phyloP scores from a whole-genome alignment of 352 stramenopile species.

The Thraustotheca clavata region DNA sequence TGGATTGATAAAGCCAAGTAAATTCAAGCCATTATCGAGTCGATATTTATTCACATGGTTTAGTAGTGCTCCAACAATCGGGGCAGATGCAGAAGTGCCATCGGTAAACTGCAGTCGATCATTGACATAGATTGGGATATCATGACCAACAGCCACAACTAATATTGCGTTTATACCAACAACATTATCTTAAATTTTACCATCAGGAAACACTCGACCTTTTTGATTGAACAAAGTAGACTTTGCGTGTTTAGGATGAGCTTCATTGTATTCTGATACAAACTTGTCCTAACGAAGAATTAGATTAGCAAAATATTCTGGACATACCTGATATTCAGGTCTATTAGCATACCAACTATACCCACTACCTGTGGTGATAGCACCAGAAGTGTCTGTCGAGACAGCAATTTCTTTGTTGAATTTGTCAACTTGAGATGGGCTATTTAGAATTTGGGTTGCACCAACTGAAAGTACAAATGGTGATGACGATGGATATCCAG shows the following conservation, averaged over 20 bases:
- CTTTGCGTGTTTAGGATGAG: slow-evolving; percentile 10
- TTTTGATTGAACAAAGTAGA: slow-evolving; percentile 30
- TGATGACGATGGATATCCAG: slow-evolving; percentile 65
- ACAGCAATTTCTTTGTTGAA: slow-evolving; percentile 43
- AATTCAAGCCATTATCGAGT: slow-evolving; percentile 28
- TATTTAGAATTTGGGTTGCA: slow-evolving; percentile 40
- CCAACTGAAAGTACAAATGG: slow-evolving; percentile 65
- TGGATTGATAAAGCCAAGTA: slow-evolving; percentile 63
- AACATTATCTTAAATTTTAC: slow-evolving; percentile 4
- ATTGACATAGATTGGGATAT: slow-evolving; percentile 54
- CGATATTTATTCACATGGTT: slow-evolving; percentile 43
- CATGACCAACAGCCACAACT: slow-evolving; percentile 51
- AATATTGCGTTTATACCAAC: background rate
- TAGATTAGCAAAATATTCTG: too few species aligned
- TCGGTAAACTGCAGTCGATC: slow-evolving; percentile 44
- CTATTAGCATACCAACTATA: slow-evolving; percentile 50
- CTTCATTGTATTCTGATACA: slow-evolving; percentile 19
- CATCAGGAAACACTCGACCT: slow-evolving; percentile 51
- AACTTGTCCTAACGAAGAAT: slow-evolving; percentile 38
- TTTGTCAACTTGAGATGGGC: background rate
- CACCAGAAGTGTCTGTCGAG: slow-evolving; percentile 31
- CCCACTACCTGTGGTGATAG: slow-evolving; percentile 67
- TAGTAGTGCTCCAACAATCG: slow-evolving; percentile 55
- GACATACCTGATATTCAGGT: slow-evolving; percentile 23
- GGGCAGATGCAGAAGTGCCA: slow-evolving; percentile 63